Percentiles rank a stretch among this genome's conserved stretches.
These are phyloP conservation scores for Allomyces arbusculus DNA, from an alignment of 192 early-diverging fungal genomes.

Conservation along the genomic window DNA sequence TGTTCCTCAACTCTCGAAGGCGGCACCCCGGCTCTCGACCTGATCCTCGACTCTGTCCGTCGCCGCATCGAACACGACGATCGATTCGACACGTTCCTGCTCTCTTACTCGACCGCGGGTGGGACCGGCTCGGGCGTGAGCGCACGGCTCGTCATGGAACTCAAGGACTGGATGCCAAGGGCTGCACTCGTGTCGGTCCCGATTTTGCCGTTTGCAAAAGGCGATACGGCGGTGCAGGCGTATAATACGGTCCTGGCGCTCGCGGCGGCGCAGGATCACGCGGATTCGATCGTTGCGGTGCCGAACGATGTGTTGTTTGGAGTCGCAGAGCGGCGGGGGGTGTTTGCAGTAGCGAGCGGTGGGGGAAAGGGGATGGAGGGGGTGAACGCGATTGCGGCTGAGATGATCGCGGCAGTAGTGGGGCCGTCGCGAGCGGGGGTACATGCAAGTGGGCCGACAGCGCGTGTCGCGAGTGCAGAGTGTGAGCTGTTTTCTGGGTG, in stretches of 20 bases:
- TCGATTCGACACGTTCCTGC: not conserved
- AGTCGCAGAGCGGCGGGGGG: too few species aligned
- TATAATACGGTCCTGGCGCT: not conserved
- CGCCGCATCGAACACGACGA: not conserved
- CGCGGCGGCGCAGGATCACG: not conserved
- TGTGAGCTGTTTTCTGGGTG: too few species aligned
- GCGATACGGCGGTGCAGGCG: not conserved
- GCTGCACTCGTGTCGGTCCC: not conserved
- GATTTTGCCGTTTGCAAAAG: not conserved
- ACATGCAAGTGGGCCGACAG: too few species aligned
- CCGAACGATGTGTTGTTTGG: not conserved
- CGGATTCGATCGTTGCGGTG: not conserved
- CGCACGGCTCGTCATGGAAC: not conserved
- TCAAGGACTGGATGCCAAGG: not conserved
- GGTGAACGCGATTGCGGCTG: too few species aligned
- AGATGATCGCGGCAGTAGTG: too few species aligned
- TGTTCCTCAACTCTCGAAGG: too few species aligned
- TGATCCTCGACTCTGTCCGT: not conserved
- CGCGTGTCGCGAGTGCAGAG: too few species aligned
- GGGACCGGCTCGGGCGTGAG: not conserved
- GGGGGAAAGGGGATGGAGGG: too few species aligned
- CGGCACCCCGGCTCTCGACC: not conserved
- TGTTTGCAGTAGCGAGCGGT: too few species aligned
- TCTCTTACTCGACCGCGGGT: not conserved
- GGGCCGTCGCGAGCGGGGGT: too few species aligned